Evolutionary conservation across 176 grass and related monocot genomes (phyloP).

Genomic region (Pontederia paniculata): DNA sequence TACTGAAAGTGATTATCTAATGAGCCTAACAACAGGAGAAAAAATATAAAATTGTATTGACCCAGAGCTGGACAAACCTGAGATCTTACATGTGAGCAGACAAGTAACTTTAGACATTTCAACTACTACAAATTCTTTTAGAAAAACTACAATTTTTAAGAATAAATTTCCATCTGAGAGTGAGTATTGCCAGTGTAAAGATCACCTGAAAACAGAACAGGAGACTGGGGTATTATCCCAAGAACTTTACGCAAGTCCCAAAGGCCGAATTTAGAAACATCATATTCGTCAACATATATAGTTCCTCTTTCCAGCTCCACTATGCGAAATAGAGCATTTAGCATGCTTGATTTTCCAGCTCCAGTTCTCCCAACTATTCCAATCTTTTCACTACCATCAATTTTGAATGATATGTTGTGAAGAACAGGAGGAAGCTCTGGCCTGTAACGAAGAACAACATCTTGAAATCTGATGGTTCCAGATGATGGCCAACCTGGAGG

Average conservation of each 20-base stretch:
- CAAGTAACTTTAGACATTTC: background rate
- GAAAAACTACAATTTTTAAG: background rate
- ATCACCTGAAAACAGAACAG: slow-evolving; percentile 93
- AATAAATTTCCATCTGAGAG: no score
- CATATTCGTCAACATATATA: slow-evolving; percentile 74
- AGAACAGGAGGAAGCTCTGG: slow-evolving; percentile 95
- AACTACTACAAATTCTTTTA: background rate
- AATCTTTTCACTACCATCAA: slow-evolving; percentile 86
- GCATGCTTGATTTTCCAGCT: slow-evolving; percentile 97
- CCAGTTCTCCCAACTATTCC: slow-evolving; percentile 98
- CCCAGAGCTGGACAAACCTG: no score
- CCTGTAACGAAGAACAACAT: slow-evolving; percentile 83
- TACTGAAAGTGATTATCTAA: no score
- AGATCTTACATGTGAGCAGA: no score
- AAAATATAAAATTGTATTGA: no score
- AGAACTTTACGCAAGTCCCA: slow-evolving; percentile 95
- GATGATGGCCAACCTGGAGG: slow-evolving; percentile 88
- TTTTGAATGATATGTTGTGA: slow-evolving; percentile 88
- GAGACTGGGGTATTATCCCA: slow-evolving; percentile 94
- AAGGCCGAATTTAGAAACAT: slow-evolving; percentile 79
- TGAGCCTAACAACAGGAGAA: no score
- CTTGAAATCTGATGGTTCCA: slow-evolving; percentile 77
- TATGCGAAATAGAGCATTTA: slow-evolving; percentile 92
- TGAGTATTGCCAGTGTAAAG: no score
- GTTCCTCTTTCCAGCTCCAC: slow-evolving; percentile 77